phyloP scores from a whole-genome alignment of 805 yeast species.

The Saccharomycopsis guyanensis region DNA sequence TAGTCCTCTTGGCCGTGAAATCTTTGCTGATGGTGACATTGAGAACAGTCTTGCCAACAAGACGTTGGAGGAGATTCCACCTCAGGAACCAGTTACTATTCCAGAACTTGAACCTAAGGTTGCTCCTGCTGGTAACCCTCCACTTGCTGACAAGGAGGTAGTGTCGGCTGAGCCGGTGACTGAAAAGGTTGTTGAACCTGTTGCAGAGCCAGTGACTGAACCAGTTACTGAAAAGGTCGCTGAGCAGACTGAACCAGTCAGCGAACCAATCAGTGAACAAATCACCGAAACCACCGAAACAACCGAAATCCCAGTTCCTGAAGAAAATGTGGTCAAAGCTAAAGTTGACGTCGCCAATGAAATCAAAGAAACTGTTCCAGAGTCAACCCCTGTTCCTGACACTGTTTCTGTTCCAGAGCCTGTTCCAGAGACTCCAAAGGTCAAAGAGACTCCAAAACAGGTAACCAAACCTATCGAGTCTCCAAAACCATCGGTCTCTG shows the following conservation, averaged over 20 bases:
- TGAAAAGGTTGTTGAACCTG: no score
- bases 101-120: neutral
- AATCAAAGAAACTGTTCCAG: neutral
- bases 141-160: neutral
- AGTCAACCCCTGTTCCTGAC: neutral
- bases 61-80: neutral
- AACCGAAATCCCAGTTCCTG: neutral
- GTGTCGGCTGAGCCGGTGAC: neutral
- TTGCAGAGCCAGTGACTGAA: neutral
- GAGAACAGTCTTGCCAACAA: neutral
- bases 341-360: neutral
- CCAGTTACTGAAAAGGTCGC: neutral
- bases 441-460: neutral
- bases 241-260: neutral
- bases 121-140: neutral
- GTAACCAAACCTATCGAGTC: neutral
- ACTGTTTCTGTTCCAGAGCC: neutral
- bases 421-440: neutral
- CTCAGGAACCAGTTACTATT: neutral
- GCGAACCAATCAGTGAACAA: neutral
- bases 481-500: neutral
- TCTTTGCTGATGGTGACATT: neutral
- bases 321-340: neutral
- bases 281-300: neutral
- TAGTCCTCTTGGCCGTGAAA: neutral